A percentile compares a stretch with the other conserved stretches of the same genome.
phyloP scores from a whole-genome alignment of 352 stramenopile species.

The Peronosclerospora sorghi region DNA sequence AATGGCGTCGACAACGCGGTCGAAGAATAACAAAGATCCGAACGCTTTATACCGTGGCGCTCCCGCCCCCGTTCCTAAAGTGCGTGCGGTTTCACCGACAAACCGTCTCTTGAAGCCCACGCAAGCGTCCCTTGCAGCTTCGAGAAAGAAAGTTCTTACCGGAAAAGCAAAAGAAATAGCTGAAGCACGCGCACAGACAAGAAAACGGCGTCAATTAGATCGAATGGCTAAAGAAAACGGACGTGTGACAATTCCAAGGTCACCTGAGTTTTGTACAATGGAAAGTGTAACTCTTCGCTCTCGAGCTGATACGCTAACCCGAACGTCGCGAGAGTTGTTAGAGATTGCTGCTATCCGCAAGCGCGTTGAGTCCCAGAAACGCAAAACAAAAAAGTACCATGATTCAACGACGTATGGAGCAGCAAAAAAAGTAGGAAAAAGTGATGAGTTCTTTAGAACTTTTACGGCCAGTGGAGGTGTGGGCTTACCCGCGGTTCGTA shows the following conservation, averaged over 20 bases:
- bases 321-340: constrained; percentile 58
- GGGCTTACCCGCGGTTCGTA: constrained; percentile 53
- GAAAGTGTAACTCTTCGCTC: constrained; percentile 26
- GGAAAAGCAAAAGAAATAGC: constrained; percentile 31
- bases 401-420: constrained; percentile 38
- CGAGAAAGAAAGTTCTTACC: constrained; percentile 31
- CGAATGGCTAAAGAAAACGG: constrained; percentile 44
- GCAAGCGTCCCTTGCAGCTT: constrained; percentile 35
- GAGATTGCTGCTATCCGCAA: constrained; percentile 63
- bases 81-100: constrained; percentile 41
- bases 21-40: constrained; percentile 25
- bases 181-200: constrained; percentile 23
- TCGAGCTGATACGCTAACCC: constrained; percentile 34
- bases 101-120: constrained; percentile 54
- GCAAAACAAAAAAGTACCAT: constrained; percentile 57
- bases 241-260: constrained; percentile 53
- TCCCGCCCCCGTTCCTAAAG: constrained; percentile 33
- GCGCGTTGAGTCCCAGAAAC: constrained; percentile 39
- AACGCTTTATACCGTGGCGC: constrained; percentile 36
- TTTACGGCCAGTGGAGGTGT: constrained; percentile 47
- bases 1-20: constrained; percentile 13
- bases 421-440: constrained; percentile 17
- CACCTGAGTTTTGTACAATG: constrained; percentile 42
- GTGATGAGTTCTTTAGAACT: constrained; percentile 34
- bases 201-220: constrained; percentile 19